Percentiles rank a stretch among this genome's conserved stretches.
Conservation (phyloP, 441 rosid genomes). For the Pelargonium fulgidum region DNA sequence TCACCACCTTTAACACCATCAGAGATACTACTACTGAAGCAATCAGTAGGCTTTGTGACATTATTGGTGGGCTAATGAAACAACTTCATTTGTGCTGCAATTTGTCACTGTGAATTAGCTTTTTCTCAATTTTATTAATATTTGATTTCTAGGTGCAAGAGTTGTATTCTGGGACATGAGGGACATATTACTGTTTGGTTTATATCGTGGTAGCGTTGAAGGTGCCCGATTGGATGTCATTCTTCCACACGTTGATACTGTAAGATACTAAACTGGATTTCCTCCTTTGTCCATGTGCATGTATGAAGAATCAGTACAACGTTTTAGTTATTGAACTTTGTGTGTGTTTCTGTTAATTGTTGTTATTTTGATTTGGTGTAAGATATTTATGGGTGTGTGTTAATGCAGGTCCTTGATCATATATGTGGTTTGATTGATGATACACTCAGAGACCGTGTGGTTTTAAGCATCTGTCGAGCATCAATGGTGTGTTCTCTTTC, state of each 20-base stretch:
- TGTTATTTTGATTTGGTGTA: not conserved
- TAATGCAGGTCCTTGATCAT: slow-evolving; percentile 65
- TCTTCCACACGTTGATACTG: slow-evolving; percentile 71
- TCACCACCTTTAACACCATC: slow-evolving; percentile 68
- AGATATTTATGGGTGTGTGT: slow-evolving; percentile 7
- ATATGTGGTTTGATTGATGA: slow-evolving; percentile 80
- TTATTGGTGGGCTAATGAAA: slow-evolving; percentile 56
- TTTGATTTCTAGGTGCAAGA: slow-evolving; percentile 57
- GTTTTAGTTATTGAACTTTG: not conserved
- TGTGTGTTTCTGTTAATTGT: not conserved
- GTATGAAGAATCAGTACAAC: not conserved
- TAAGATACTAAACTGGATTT: slow-evolving; percentile 31
- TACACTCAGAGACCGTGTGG: slow-evolving; percentile 71
- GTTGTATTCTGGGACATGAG: slow-evolving; percentile 89
- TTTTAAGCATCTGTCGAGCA: slow-evolving; percentile 68
- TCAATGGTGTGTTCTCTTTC: slow-evolving; percentile 43
- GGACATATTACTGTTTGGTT: slow-evolving; percentile 56
- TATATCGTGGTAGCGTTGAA: slow-evolving; percentile 73
- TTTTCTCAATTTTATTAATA: not conserved
- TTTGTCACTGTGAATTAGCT: not conserved
- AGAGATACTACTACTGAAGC: slow-evolving; percentile 53
- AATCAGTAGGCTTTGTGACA: slow-evolving; percentile 54
- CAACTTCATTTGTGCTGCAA: slow-evolving; percentile 13
- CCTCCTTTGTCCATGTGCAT: slow-evolving; percentile 6
- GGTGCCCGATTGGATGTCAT: slow-evolving; percentile 70